Base-by-base conservation (phyloP, 2,329 filamentous ascomycete genomes). In the Purpureocillium takamizusanense region DNA sequence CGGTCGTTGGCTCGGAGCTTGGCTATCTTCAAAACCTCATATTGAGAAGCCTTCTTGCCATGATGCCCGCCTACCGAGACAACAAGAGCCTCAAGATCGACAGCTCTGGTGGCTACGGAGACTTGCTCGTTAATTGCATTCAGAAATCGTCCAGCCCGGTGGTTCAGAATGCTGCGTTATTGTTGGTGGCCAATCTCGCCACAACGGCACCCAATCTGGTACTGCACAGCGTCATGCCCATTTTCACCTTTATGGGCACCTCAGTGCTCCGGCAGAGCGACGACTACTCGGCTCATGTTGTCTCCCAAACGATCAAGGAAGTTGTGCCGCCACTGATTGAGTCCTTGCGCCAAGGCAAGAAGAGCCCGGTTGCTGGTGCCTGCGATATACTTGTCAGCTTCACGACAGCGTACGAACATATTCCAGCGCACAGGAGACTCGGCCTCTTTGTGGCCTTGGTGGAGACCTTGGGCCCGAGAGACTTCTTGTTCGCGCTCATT, bases 161-260 rank as follows among this genome's bases (percentile, higher is more conserved):
- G 46, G 88, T 98, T 7, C 94, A 97, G 56, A 95, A 94, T 54
- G 81, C 83, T 6, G 89, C 92, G 4, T 70, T 98, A 12, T 75
- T 97, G 8, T 70, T 98, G 18, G 86, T 97, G 41, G 88, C 90
- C 17, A 83, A 81, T 40, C 70, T 98, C 31, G 90, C 92, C 16
- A 83, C 83, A 30, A 85, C 89, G 48, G 86, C 87, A 0, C 92
- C 94, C 0, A 89, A 95, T 57, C 68, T 94, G 35, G 86, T 98
- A 3, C 72, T 98, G 41, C 90, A 98, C 62, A 95, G 88, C 50
- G 86, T 98, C 38, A 98, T 98, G 92, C 92, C 92, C 11, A 90
- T 98, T 37, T 98, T 98, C 64, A 97, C 92, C 0, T 95, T 97
- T 57, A 95, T 97, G 82, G 88, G 90, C 31, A 84, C 83, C 32